phyloP scores from a whole-genome alignment of 768 basidiomycete species.

The Tricholoma flavovirens region DNA sequence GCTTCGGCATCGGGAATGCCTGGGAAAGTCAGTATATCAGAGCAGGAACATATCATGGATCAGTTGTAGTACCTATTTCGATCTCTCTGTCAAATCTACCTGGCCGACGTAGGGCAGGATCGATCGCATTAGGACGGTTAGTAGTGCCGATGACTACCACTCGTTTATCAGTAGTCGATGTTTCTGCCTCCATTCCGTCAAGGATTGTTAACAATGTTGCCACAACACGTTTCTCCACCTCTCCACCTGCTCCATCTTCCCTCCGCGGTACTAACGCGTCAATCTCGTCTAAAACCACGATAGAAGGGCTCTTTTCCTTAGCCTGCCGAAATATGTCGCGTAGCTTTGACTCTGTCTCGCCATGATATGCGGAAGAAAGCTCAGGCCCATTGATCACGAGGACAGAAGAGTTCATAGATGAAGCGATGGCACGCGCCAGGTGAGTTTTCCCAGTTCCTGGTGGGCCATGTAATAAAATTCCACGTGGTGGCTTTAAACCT shows the following conservation, averaged over 20 bases:
- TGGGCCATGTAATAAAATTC: slow-evolving; percentile 90
- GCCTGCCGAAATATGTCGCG: slow-evolving; percentile 89
- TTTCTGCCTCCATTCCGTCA: slow-evolving; percentile 75
- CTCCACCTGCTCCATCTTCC: slow-evolving; percentile 86
- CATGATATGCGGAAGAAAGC: slow-evolving; percentile 92
- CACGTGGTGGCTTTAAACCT: slow-evolving; percentile 94
- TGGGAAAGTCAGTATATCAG: slow-evolving; percentile 21
- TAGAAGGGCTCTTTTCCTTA: slow-evolving; percentile 74
- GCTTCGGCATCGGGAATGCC: slow-evolving; percentile 88
- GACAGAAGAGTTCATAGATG: slow-evolving; percentile 81
- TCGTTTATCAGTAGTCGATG: slow-evolving; percentile 39
- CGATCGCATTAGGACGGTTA: slow-evolving; percentile 66
- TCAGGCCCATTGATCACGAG: slow-evolving; percentile 95
- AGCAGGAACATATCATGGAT: background rate
- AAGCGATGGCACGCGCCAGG: slow-evolving; percentile 88
- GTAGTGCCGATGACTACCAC: slow-evolving; percentile 97
- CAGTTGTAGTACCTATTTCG: slow-evolving; percentile 66
- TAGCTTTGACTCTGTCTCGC: slow-evolving; percentile 90
- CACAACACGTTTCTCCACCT: slow-evolving; percentile 94
- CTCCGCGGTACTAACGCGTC: slow-evolving; percentile 90
- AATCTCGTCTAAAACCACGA: slow-evolving; percentile 93
- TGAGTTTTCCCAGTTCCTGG: slow-evolving; percentile 99
- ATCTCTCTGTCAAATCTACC: slow-evolving; percentile 94
- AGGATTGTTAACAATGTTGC: slow-evolving; percentile 91
- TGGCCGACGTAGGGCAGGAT: slow-evolving; percentile 85